Percentiles rank a stretch among this genome's conserved stretches.
These are phyloP conservation scores for Didymellaceae sp. DNA, from an alignment of 2,329 filamentous ascomycete species.

Conservation along the genomic window DNA sequence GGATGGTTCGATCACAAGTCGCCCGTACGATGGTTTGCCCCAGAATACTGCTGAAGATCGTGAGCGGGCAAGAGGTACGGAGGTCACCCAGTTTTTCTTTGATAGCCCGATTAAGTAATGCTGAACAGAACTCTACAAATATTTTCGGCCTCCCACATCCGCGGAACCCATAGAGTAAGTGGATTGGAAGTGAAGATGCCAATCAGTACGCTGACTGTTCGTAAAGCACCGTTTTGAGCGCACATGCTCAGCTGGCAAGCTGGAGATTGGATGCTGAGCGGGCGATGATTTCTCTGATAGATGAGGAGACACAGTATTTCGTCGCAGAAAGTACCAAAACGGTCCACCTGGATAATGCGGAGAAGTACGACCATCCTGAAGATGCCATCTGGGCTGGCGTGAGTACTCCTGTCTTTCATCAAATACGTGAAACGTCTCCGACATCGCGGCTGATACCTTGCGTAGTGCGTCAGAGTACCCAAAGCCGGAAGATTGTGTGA, in stretches of 20 bases:
- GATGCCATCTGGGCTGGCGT: slow-evolving; percentile 47
- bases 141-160: slow-evolving; percentile 27
- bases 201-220: no score
- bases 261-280: slow-evolving; percentile 46
- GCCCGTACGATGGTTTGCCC: slow-evolving; percentile 2
- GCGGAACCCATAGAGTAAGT: slow-evolving; percentile 32
- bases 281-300: slow-evolving; percentile 55
- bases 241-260: slow-evolving; percentile 47
- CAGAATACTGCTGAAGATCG: slow-evolving; percentile 14
- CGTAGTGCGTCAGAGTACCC: slow-evolving; percentile 39
- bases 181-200: no score
- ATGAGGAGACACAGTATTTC: slow-evolving; percentile 57
- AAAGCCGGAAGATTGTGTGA: slow-evolving; percentile 46
- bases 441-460: background rate
- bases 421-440: background rate
- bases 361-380: slow-evolving; percentile 39
- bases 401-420: background rate
- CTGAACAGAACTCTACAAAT: slow-evolving; percentile 43
- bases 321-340: slow-evolving; percentile 59
- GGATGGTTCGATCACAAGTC: background rate
- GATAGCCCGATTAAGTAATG: no score
- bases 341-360: slow-evolving; percentile 46
- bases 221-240: slow-evolving; percentile 43
- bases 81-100: no score
- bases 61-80: slow-evolving; percentile 25